These are phyloP conservation scores for Podochytrium sp. DNA, from an alignment of 192 early-diverging fungal genomes.

Conservation along the genomic window DNA sequence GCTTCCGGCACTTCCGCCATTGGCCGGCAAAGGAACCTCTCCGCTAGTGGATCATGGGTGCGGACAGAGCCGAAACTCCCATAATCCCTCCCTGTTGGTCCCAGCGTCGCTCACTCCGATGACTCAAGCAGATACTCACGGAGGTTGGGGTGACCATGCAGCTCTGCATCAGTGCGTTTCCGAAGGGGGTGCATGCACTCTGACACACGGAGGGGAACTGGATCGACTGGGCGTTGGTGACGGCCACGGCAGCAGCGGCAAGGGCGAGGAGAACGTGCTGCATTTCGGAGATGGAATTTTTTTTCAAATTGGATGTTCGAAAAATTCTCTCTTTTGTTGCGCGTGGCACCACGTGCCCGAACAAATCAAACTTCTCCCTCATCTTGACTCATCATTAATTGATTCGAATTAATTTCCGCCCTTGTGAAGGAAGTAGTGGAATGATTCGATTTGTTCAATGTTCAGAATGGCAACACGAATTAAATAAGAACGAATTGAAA, in stretches of 20 bases:
- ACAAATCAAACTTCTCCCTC: too few species aligned
- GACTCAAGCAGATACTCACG: conserved; percentile 1
- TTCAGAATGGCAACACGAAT: too few species aligned
- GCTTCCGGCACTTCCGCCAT: neutral
- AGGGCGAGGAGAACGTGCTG: neutral
- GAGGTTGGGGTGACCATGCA: conserved; percentile 19
- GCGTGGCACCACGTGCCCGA: too few species aligned
- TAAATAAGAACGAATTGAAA: too few species aligned
- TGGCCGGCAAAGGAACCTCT: neutral
- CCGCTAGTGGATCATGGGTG: neutral
- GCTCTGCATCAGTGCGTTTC: neutral
- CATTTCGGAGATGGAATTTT: neutral
- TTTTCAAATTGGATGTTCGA: too few species aligned
- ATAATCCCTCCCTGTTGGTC: neutral
- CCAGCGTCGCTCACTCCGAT: neutral
- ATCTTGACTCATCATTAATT: too few species aligned
- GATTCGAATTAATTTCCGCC: too few species aligned
- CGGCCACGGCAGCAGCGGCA: neutral
- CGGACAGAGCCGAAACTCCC: neutral
- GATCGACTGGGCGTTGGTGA: conserved; percentile 6
- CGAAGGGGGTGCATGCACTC: conserved; percentile 4
- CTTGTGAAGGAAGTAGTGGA: too few species aligned
- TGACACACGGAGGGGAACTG: conserved; percentile 20
- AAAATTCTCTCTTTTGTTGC: too few species aligned
- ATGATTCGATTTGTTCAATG: too few species aligned